A percentile compares a stretch with the other conserved stretches of the same genome.
These are phyloP conservation scores for Spiromastix sp. DNA, from an alignment of 2,329 filamentous ascomycete species.

Conservation along the genomic window DNA sequence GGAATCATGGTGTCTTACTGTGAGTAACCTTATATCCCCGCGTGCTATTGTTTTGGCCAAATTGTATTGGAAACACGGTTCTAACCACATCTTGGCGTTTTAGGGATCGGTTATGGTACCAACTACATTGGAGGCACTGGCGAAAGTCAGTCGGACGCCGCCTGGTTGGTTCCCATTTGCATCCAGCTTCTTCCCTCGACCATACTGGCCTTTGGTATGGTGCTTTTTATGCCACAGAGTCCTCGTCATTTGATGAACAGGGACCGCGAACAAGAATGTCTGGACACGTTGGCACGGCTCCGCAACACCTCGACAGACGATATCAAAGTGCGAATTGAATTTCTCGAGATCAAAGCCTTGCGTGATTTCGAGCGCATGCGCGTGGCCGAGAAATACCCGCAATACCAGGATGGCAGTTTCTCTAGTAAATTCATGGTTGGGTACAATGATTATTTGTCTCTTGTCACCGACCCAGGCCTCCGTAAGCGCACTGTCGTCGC, in stretches of 20 bases:
- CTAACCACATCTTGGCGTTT: too few species aligned
- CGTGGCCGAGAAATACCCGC: slow-evolving; percentile 55
- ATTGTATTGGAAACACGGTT: too few species aligned
- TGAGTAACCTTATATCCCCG: slow-evolving; percentile 41
- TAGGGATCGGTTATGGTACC: slow-evolving; percentile 45
- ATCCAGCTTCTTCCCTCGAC: slow-evolving; percentile 61
- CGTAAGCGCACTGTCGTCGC: slow-evolving; percentile 26
- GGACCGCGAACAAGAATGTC: slow-evolving; percentile 56
- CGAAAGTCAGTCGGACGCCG: slow-evolving; percentile 40
- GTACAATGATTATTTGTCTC: slow-evolving; percentile 26
- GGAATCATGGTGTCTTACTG: slow-evolving; percentile 43
- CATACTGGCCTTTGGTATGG: slow-evolving; percentile 54
- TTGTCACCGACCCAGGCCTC: slow-evolving; percentile 25
- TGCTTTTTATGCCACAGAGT: slow-evolving; percentile 68
- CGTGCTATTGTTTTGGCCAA: slow-evolving; percentile 21
- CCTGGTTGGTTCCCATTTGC: slow-evolving; percentile 55
- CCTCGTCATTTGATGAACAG: slow-evolving; percentile 65
- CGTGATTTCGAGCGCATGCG: slow-evolving; percentile 63
- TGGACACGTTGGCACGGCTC: slow-evolving; percentile 50
- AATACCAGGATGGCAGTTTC: slow-evolving; percentile 49
- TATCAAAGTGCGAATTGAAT: slow-evolving; percentile 63
- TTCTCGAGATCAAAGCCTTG: slow-evolving; percentile 68
- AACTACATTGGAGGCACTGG: slow-evolving; percentile 55
- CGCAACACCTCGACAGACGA: slow-evolving; percentile 54
- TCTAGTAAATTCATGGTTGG: slow-evolving; percentile 59